Conservation (phyloP, 306 rosid species). For the Castanea crenata region DNA sequence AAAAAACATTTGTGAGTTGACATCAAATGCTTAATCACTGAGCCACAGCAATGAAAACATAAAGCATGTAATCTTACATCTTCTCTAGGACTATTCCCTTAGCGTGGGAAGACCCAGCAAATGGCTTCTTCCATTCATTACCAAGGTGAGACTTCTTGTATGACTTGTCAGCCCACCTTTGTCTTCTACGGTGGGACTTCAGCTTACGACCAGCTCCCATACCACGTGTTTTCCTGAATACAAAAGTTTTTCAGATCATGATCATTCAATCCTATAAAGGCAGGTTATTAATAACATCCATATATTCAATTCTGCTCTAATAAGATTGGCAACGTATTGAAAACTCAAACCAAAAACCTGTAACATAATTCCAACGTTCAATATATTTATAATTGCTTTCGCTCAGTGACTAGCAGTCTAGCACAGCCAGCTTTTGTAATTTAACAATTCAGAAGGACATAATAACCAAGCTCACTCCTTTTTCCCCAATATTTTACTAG, state of each 20-base stretch:
- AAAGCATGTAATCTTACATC: conserved; percentile 42
- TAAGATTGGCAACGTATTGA: no score
- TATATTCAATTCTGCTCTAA: background rate
- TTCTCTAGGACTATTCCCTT: conserved; percentile 85
- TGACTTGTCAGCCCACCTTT: conserved; percentile 77
- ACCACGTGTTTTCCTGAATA: conserved; percentile 69
- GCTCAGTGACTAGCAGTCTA: background rate
- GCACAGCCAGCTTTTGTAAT: background rate
- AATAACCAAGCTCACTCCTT: no score
- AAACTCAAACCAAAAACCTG: background rate
- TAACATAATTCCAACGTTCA: background rate
- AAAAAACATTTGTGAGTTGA: background rate
- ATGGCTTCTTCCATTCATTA: conserved; percentile 87
- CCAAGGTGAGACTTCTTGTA: conserved; percentile 85
- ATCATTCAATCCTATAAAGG: background rate
- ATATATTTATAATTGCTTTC: background rate
- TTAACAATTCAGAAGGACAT: background rate
- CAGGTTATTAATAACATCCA: background rate
- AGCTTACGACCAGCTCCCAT: conserved; percentile 89
- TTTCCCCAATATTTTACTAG: no score
- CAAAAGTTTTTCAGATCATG: background rate
- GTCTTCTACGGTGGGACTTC: conserved; percentile 69
- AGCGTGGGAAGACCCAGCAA: conserved; percentile 86
- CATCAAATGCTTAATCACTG: background rate
- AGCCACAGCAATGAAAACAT: background rate